Percentiles rank a stretch among this genome's conserved stretches.
phyloP scores from a whole-genome alignment of 495 filamentous ascomycete species.

The Cercophora sp. region DNA sequence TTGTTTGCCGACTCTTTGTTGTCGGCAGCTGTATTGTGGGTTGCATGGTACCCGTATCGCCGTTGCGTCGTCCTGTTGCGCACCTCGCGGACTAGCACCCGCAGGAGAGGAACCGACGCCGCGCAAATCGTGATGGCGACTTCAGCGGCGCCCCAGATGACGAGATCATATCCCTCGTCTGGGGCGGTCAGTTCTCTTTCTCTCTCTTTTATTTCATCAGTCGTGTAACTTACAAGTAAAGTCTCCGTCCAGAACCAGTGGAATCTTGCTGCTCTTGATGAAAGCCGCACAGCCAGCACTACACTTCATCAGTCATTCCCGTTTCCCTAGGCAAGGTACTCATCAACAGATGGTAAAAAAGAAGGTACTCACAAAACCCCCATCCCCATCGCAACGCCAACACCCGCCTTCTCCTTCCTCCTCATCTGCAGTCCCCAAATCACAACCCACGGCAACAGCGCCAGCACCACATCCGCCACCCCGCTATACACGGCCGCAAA shows the following conservation, averaged over 20 bases:
- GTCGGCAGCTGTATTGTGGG: no score
- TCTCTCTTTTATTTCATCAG: no score
- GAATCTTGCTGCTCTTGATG: conserved; percentile 26
- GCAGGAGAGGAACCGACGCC: conserved; percentile 32
- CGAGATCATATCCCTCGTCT: conserved; percentile 27
- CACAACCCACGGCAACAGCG: conserved; percentile 33
- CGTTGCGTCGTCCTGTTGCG: conserved; percentile 1
- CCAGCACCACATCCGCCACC: conserved; percentile 33
- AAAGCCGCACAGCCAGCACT: conserved; percentile 28
- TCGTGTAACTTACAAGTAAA: conserved; percentile 23
- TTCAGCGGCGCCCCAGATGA: conserved; percentile 29
- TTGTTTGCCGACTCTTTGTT: conserved; percentile 4
- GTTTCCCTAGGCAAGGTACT: no score
- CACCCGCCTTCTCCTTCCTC: conserved; percentile 35
- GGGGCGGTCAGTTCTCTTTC: neutral
- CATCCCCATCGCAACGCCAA: conserved; percentile 38
- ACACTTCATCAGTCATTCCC: neutral
- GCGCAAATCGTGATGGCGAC: conserved; percentile 33
- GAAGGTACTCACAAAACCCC: conserved; percentile 33
- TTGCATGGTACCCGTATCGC: neutral
- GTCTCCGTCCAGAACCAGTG: conserved; percentile 14
- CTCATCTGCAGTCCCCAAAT: conserved; percentile 33
- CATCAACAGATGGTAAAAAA: no score
- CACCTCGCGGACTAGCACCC: conserved; percentile 26
- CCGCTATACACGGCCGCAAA: conserved; percentile 32